Evolutionary conservation across 192 early-diverging fungal species (phyloP), one percentile per base, ranked within the genome.

Genomic region (Backusella westeae): DNA sequence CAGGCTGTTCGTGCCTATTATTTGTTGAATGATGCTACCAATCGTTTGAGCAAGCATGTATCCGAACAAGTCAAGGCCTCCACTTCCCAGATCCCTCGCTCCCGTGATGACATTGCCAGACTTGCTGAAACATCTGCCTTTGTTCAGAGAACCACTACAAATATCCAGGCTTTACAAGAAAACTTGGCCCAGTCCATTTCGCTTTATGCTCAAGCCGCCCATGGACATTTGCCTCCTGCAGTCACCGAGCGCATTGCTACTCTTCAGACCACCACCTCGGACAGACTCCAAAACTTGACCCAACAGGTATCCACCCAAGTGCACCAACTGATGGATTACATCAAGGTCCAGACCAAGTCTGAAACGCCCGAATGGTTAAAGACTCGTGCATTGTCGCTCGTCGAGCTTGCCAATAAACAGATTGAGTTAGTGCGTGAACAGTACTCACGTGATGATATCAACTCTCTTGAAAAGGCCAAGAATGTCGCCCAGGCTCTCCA

Each of bases 391-490:
- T 56, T 78, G 34, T 83, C 86, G 12, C 49, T 87, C 38, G 74
- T 86, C 34, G 72, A 74, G 15, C 82, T 87, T 65, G 82, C 86
- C 19, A 85, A 84, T 36, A 77, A 86, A 34, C 83, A 85, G 34
- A 84, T 86, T 52, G 78, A 72, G 5, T 71, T 79, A 10, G 78
- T 90, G 44, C 76, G 81, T 59, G 44, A 66, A 34, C 85, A 90
- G 71, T 69, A 85, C 21, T 65, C 67, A 52, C 83, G 86, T 71
- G 76, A 71, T 10, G 84, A 90, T 39, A 71, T 85, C n/a, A 73
- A 84, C 32, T 75, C 84, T 23, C 35, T 85, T 35, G 82, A 90
- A 67, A 89, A 88, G 80, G 87, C 88, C n/a, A 82, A 80, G 59
- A 84, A 89, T 46, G 82, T 90, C 67, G 74, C 88, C 23, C 70